Percentiles rank a stretch among this genome's conserved stretches.
Evolutionary conservation across 129 eudicot species (phyloP).

Genomic region (Escallonia rubra): DNA sequence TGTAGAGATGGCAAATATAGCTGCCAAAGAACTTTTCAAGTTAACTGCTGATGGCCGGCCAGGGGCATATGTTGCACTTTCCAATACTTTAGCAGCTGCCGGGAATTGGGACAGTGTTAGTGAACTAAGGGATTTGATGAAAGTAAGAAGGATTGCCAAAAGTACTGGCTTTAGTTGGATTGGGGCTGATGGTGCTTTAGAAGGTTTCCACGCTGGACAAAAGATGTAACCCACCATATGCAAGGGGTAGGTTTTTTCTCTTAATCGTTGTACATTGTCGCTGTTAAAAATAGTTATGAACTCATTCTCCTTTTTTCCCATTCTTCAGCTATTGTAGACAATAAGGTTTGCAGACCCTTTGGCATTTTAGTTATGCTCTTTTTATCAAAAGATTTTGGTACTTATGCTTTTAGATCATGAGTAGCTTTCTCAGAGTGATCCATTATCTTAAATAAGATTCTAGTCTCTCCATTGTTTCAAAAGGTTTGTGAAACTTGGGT

Average conservation of each 20-base stretch:
- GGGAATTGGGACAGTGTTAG: constrained; percentile 86
- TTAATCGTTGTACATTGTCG: background rate
- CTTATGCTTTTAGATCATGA: too few species aligned
- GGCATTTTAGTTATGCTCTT: too few species aligned
- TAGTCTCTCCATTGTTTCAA: too few species aligned
- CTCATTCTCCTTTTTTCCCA: too few species aligned
- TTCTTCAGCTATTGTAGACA: too few species aligned
- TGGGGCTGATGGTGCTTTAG: constrained; percentile 51
- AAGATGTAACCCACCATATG: constrained; percentile 2
- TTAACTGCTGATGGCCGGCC: constrained; percentile 51
- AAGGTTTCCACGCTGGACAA: constrained; percentile 40
- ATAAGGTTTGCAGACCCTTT: too few species aligned
- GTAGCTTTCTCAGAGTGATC: too few species aligned
- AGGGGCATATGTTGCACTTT: constrained; percentile 78
- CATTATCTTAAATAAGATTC: too few species aligned
- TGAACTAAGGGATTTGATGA: constrained; percentile 77
- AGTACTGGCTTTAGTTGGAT: constrained; percentile 84
- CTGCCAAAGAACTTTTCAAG: constrained; percentile 84
- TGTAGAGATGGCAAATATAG: constrained; percentile 76
- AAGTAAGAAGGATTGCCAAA: constrained; percentile 59
- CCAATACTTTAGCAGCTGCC: constrained; percentile 81
- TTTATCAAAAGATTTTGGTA: too few species aligned
- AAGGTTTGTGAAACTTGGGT: too few species aligned
- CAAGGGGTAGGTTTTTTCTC: background rate
- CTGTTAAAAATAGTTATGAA: background rate